Conservation (phyloP, 2,329 filamentous ascomycete genomes). For the Xylaria arbuscula region DNA sequence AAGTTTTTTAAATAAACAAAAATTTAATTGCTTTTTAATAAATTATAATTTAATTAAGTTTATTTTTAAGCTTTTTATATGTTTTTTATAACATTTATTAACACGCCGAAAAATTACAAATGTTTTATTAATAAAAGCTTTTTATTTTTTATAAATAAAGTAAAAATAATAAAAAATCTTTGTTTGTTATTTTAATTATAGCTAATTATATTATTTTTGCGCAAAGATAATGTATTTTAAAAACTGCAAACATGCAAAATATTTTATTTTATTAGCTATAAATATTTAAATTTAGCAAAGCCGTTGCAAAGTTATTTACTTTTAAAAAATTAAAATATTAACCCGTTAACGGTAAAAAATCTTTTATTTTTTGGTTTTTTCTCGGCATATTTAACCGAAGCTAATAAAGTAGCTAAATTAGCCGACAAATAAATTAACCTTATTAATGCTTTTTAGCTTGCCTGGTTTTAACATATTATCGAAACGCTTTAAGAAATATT, state of each 20-base stretch:
- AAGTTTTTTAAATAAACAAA: too few relatives aligned
- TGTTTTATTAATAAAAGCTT: too few relatives aligned
- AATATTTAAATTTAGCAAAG: constrained; percentile 42
- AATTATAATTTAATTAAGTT: too few relatives aligned
- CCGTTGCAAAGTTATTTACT: constrained; percentile 49
- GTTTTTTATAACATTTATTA: too few relatives aligned
- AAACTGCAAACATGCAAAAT: constrained; percentile 47
- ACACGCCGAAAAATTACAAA: too few relatives aligned
- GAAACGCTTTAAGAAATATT: constrained; percentile 45
- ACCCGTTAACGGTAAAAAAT: background rate
- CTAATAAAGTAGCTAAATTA: constrained; percentile 40
- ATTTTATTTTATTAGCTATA: constrained; percentile 57
- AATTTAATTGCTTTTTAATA: too few relatives aligned
- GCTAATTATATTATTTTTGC: background rate
- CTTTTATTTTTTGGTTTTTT: constrained; percentile 53
- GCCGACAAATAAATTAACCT: constrained; percentile 56
- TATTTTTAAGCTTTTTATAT: too few relatives aligned
- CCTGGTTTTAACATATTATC: constrained; percentile 56
- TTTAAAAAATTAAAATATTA: background rate
- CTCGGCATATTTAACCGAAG: constrained; percentile 53
- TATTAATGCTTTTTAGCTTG: constrained; percentile 53
- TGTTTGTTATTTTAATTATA: background rate
- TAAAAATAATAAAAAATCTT: background rate
- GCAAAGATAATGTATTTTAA: constrained; percentile 43
- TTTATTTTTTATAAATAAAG: background rate